Evolutionary conservation across 2,329 filamentous ascomycete species (phyloP).

Genomic region (Rhynchosporium agropyri): DNA sequence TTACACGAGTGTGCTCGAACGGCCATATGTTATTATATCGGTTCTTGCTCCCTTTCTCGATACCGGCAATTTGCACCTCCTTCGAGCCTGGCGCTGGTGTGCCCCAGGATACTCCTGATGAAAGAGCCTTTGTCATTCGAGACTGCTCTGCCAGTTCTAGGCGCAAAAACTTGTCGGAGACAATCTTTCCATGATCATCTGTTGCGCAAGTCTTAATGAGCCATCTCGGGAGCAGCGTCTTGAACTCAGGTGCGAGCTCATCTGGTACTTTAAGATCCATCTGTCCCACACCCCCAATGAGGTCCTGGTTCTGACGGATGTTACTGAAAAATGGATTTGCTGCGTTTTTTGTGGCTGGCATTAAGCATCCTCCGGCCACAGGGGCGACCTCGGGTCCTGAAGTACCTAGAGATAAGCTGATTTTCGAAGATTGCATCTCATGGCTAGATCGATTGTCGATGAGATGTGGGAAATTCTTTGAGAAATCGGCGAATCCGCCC

Average conservation of each 20-base stretch:
- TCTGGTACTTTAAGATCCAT: constrained; percentile 63
- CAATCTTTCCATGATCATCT: constrained; percentile 73
- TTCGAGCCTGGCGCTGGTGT: constrained; percentile 42
- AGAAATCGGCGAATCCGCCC: constrained; percentile 80
- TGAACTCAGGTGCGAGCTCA: constrained; percentile 50
- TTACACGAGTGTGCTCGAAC: constrained; percentile 91
- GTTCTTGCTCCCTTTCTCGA: constrained; percentile 94
- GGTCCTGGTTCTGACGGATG: constrained; percentile 94
- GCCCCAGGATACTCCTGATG: constrained; percentile 60
- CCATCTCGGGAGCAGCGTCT: constrained; percentile 70
- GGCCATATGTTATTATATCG: constrained; percentile 98
- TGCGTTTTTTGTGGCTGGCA: constrained; percentile 70
- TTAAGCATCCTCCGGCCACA: constrained; percentile 85
- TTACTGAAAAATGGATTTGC: constrained; percentile 93
- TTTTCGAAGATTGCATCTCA: constrained; percentile 45
- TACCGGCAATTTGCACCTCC: constrained; percentile 76
- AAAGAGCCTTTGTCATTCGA: constrained; percentile 85
- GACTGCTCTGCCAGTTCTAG: constrained; percentile 86
- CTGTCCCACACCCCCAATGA: constrained; percentile 90
- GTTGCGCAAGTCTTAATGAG: constrained; percentile 67
- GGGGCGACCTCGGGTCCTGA: constrained; percentile 61
- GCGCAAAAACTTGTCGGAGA: constrained; percentile 79
- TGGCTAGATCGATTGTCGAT: constrained; percentile 56
- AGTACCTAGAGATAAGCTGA: constrained; percentile 54
- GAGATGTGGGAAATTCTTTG: constrained; percentile 63